phyloP scores from a whole-genome alignment of 192 early-diverging fungal genomes.

The Umbelopsis ramanniana region DNA sequence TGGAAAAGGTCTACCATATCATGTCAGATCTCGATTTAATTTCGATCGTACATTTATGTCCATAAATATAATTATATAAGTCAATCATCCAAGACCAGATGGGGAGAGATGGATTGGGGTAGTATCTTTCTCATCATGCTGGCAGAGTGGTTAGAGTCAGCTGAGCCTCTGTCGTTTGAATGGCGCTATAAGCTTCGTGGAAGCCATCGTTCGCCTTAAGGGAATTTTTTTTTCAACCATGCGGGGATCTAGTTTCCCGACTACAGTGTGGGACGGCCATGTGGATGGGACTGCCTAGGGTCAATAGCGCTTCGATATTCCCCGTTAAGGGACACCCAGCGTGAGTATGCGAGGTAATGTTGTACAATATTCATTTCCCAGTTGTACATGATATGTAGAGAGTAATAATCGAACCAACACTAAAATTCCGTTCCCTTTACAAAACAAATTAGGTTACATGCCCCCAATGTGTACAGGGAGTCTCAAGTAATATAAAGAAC shows the following conservation, averaged over 20 bases:
- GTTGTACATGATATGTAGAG: not conserved
- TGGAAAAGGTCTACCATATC: too few species aligned
- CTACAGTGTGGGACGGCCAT: not conserved
- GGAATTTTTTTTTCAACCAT: not conserved
- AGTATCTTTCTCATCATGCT: not conserved
- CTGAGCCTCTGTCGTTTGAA: not conserved
- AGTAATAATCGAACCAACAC: not conserved
- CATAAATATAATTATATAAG: too few species aligned
- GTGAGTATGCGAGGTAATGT: not conserved
- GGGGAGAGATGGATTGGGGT: not conserved
- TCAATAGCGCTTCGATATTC: not conserved
- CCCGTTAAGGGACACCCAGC: not conserved
- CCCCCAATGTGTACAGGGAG: not conserved
- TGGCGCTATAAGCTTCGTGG: too few species aligned
- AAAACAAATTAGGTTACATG: not conserved
- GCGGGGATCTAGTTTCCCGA: not conserved
- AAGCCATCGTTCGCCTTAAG: not conserved
- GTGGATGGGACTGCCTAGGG: not conserved
- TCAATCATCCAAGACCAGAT: too few species aligned
- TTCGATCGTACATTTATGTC: too few species aligned
- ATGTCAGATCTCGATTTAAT: too few species aligned
- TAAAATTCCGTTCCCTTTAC: not conserved
- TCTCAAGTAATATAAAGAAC: not conserved
- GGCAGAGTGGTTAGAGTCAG: not conserved
- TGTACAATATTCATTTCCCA: constrained; percentile 2